A percentile compares a stretch with the other conserved stretches of the same genome.
Evolutionary conservation across 176 grass and related monocot genomes (phyloP).

Genomic region (Oryza brachyantha): DNA sequence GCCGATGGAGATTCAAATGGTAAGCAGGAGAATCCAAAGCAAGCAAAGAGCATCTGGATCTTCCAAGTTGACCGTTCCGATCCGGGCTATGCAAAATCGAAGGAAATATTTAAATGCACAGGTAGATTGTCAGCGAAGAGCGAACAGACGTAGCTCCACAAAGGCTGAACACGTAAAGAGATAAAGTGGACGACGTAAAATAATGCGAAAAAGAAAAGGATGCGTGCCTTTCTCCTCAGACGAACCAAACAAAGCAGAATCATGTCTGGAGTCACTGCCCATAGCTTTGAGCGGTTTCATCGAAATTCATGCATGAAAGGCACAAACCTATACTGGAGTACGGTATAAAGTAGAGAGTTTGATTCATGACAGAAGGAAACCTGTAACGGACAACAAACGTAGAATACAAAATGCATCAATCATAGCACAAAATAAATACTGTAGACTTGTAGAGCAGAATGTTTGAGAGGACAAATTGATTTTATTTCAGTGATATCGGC

Average conservation of each 20-base stretch:
- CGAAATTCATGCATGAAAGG: constrained; percentile 5
- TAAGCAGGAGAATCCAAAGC: background rate
- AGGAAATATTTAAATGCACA: background rate
- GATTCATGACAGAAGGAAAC: background rate
- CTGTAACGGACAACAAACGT: background rate
- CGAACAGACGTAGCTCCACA: background rate
- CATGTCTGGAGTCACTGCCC: background rate
- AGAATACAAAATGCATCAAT: background rate
- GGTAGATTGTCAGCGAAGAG: background rate
- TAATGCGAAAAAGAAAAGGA: background rate
- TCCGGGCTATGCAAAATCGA: background rate
- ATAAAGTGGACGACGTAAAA: background rate
- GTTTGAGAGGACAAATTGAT: background rate
- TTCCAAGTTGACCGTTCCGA: background rate
- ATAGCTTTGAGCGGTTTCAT: background rate
- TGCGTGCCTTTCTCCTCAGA: background rate
- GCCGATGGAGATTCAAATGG: background rate
- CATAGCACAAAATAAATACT: background rate
- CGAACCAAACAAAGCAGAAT: background rate
- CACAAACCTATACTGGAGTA: background rate
- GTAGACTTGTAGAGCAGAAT: no score
- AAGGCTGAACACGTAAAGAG: background rate
- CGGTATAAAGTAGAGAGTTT: background rate
- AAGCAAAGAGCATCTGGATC: background rate
- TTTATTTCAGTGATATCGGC: background rate